phyloP scores from a whole-genome alignment of 352 stramenopile species.

The Pythium utonaiense region DNA sequence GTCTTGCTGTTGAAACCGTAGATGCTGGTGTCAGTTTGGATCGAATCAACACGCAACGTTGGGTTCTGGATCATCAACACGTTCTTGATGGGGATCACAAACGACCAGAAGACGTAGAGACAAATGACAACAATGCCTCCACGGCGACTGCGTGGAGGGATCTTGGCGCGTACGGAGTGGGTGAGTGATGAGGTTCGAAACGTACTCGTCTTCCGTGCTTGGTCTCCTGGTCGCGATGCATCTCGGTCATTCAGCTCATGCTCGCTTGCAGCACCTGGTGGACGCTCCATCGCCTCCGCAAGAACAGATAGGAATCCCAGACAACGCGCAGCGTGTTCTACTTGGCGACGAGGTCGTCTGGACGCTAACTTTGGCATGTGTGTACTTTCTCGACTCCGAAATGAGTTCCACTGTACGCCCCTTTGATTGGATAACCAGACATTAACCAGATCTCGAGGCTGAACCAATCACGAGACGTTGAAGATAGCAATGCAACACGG shows the following conservation, averaged over 20 bases:
- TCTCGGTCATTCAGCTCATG: not conserved
- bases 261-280: not conserved
- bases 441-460: not conserved
- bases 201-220: not conserved
- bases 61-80: slow-evolving; percentile 34
- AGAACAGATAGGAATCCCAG: too few species aligned
- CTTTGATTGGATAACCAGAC: not conserved
- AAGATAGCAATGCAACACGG: not conserved
- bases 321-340: too few species aligned
- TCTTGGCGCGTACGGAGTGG: not conserved
- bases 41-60: slow-evolving; percentile 24
- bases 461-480: slow-evolving; percentile 3
- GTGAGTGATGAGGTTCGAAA: not conserved
- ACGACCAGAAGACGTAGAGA: slow-evolving; percentile 30
- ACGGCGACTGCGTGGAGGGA: slow-evolving; percentile 8
- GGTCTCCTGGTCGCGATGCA: too few species aligned
- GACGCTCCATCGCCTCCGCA: not conserved
- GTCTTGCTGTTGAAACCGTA: slow-evolving; percentile 12
- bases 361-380: too few species aligned
- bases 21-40: slow-evolving; percentile 9
- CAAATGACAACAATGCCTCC: slow-evolving; percentile 21
- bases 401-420: not conserved
- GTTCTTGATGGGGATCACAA: slow-evolving; percentile 41
- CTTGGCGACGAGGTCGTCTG: too few species aligned
- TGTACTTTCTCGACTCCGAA: not conserved